Percentiles rank a stretch among this genome's conserved stretches.
phyloP scores from a whole-genome alignment of 257 asterid genomes.

The Fraxinus americana region DNA sequence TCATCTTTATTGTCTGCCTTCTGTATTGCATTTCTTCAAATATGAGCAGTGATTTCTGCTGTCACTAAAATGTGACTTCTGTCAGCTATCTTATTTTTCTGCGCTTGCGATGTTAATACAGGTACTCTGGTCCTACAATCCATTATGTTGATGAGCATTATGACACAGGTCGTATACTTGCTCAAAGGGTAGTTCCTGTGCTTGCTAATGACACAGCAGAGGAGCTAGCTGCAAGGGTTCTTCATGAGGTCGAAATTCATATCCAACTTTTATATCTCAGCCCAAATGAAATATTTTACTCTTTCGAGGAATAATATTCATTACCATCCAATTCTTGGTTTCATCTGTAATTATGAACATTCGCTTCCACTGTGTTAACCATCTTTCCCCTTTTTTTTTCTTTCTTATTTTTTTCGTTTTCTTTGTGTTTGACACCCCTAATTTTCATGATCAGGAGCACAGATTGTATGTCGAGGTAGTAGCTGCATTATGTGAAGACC shows the following conservation, averaged over 20 bases:
- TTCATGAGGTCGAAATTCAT: slow-evolving; percentile 53
- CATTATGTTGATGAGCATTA: slow-evolving; percentile 79
- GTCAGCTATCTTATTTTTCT: not conserved
- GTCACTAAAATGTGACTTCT: not conserved
- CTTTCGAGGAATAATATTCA: not conserved
- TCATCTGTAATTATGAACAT: not conserved
- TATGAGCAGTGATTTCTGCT: not conserved
- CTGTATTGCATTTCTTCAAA: not conserved
- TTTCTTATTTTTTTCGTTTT: not conserved
- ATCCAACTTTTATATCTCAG: slow-evolving; percentile 7
- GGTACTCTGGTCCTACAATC: slow-evolving; percentile 83
- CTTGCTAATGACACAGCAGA: slow-evolving; percentile 76
- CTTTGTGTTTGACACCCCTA: not conserved
- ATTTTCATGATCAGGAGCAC: slow-evolving; percentile 57
- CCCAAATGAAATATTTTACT: not conserved
- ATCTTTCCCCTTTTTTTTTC: not conserved
- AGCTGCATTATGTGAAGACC: slow-evolving; percentile 69
- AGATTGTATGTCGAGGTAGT: slow-evolving; percentile 61
- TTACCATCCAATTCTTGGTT: not conserved
- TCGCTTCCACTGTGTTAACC: not conserved
- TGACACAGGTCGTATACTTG: slow-evolving; percentile 85
- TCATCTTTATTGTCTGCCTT: not conserved
- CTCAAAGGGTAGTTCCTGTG: slow-evolving; percentile 81
- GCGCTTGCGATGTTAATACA: slow-evolving; percentile 14
- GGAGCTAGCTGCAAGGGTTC: slow-evolving; percentile 79